These are phyloP conservation scores for Tylopilus rubrobrunneus DNA, from an alignment of 768 basidiomycete genomes.

Conservation along the genomic window DNA sequence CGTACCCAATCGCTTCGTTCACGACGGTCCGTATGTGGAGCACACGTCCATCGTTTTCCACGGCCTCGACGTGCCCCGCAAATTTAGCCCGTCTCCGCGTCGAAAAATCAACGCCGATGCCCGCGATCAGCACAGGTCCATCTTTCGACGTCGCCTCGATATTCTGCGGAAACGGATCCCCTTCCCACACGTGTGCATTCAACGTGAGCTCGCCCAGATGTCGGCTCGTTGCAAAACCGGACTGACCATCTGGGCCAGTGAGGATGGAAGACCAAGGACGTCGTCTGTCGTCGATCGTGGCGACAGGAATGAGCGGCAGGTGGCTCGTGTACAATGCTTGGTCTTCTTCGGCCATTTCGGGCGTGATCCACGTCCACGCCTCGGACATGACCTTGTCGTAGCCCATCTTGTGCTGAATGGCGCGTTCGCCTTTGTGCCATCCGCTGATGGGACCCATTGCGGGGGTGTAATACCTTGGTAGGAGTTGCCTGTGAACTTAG, in stretches of 20 bases:
- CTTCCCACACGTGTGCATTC: conserved; percentile 45
- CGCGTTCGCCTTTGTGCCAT: conserved; percentile 47
- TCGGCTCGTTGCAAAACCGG: conserved; percentile 42
- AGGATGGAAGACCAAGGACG: conserved; percentile 62
- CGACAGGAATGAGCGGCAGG: conserved; percentile 53
- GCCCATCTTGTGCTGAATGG: conserved; percentile 47
- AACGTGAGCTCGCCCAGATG: conserved; percentile 35
- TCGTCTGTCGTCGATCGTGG: conserved; percentile 46
- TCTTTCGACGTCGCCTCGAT: conserved; percentile 4
- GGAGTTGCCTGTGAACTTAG: background rate
- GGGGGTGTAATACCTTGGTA: background rate
- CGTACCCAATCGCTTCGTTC: conserved; percentile 58
- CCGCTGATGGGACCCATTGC: conserved; percentile 29
- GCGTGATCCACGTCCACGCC: conserved; percentile 39
- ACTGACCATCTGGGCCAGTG: conserved; percentile 39
- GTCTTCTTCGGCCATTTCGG: conserved; percentile 49
- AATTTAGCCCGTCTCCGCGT: conserved; percentile 63
- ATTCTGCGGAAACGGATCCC: conserved; percentile 51
- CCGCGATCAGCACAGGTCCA: conserved; percentile 41
- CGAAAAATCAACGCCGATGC: conserved; percentile 58
- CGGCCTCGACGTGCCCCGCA: conserved; percentile 44
- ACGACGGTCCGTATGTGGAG: conserved; percentile 39
- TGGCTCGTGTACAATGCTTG: conserved; percentile 42
- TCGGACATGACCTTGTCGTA: conserved; percentile 35
- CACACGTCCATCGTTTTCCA: conserved; percentile 28